Conservation (phyloP, 768 basidiomycete genomes). For the Coprinellus micaceus region DNA sequence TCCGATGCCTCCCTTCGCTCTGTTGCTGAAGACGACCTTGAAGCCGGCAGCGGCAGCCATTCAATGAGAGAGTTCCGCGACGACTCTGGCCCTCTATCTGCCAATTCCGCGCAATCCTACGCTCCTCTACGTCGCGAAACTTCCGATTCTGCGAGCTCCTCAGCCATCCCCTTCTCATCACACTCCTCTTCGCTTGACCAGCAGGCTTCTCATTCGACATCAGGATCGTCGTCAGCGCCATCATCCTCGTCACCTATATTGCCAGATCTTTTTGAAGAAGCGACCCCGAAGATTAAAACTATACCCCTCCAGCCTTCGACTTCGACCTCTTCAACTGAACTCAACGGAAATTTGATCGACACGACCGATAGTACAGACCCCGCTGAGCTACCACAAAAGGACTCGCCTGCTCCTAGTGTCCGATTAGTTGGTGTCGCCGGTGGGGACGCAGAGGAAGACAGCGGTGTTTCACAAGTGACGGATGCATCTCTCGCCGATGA, state of each 20-base stretch:
- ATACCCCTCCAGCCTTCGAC: constrained; percentile 35
- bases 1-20: constrained; percentile 43
- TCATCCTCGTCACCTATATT: constrained; percentile 24
- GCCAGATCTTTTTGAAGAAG: constrained; percentile 49
- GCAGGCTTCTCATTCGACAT: no score
- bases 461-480: constrained; percentile 21
- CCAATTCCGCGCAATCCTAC: constrained; percentile 14
- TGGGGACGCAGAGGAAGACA: constrained; percentile 30
- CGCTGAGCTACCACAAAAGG: constrained; percentile 6
- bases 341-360: neutral
- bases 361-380: neutral
- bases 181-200: constrained; percentile 19
- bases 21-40: constrained; percentile 45
- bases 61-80: constrained; percentile 30
- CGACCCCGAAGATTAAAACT: constrained; percentile 32
- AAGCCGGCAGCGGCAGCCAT: constrained; percentile 38
- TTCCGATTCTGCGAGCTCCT: constrained; percentile 19
- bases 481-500: constrained; percentile 21
- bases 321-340: constrained; percentile 3
- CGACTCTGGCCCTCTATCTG: constrained; percentile 21
- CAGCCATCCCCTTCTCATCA: constrained; percentile 16
- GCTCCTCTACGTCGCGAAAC: constrained; percentile 23
- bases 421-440: constrained; percentile 60
- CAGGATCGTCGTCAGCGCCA: no score
- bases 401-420: constrained; percentile 42